Percentiles rank a stretch among this genome's conserved stretches.
Conservation (phyloP, 768 basidiomycete species). For the Podaxis rugospora region DNA sequence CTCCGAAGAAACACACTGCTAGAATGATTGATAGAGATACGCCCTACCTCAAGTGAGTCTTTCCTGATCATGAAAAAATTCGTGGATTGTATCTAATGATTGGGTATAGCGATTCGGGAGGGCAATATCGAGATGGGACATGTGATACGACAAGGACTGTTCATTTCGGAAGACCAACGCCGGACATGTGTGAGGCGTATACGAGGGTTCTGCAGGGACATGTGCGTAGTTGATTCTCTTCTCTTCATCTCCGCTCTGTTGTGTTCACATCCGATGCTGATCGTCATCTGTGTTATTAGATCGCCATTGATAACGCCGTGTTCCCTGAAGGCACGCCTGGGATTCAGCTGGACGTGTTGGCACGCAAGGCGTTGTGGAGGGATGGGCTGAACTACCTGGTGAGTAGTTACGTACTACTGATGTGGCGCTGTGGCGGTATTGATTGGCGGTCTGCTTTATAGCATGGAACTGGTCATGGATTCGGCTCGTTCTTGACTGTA, state of each 20-base stretch:
- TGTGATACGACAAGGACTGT: conserved; percentile 80
- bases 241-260: conserved; percentile 16
- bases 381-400: conserved; percentile 81
- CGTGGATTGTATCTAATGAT: neutral
- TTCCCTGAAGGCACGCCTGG: conserved; percentile 93
- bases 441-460: conserved; percentile 23
- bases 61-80: neutral
- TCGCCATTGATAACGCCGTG: conserved; percentile 84
- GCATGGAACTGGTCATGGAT: conserved; percentile 92
- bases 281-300: conserved; percentile 39
- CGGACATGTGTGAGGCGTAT: conserved; percentile 86
- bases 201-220: conserved; percentile 96
- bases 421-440: conserved; percentile 6
- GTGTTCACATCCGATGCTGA: conserved; percentile 13
- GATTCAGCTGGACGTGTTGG: conserved; percentile 78
- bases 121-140: conserved; percentile 86
- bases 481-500: conserved; percentile 82
- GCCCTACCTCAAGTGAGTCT: conserved; percentile 84
- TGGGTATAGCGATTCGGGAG: conserved; percentile 78
- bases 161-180: conserved; percentile 83
- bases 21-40: conserved; percentile 69
- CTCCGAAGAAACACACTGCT: conserved; percentile 66
- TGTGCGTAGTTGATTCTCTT: conserved; percentile 43
- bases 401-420: conserved; percentile 20
- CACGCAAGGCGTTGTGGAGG: conserved; percentile 84